A percentile compares a stretch with the other conserved stretches of the same genome.
phyloP scores from a whole-genome alignment of 257 asterid genomes.

The Fraxinus americana region DNA sequence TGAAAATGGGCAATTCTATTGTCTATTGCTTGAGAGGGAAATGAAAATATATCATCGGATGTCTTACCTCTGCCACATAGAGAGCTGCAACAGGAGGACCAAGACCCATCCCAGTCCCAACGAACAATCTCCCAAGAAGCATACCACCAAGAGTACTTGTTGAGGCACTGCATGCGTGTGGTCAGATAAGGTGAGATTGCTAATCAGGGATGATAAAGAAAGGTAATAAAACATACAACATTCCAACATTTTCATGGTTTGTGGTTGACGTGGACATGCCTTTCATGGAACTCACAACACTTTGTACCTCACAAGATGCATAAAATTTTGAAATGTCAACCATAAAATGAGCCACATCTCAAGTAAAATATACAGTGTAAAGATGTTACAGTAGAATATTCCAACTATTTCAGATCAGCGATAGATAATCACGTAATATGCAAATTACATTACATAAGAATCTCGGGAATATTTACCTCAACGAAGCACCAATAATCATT shows the following conservation, averaged over 20 bases:
- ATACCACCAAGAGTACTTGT: conserved; percentile 74
- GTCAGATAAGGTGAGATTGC: conserved; percentile 2
- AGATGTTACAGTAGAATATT: background rate
- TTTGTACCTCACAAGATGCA: conserved; percentile 10
- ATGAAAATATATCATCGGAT: background rate
- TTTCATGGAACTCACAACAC: background rate
- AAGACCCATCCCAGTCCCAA: conserved; percentile 93
- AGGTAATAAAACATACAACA: background rate
- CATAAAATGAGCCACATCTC: background rate
- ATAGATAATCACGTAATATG: background rate
- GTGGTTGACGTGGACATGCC: background rate
- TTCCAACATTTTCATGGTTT: background rate
- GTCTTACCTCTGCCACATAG: conserved; percentile 83
- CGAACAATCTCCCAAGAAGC: conserved; percentile 91
- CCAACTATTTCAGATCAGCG: background rate
- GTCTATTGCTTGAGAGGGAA: background rate
- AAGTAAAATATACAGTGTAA: background rate
- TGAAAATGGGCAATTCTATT: conserved; percentile 36
- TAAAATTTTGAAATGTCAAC: background rate
- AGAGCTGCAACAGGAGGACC: conserved; percentile 97
- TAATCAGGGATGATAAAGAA: background rate
- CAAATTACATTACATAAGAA: background rate
- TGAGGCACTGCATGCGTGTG: conserved; percentile 58
- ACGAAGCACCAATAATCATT: conserved; percentile 79
- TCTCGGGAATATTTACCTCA: conserved; percentile 49